phyloP scores from a whole-genome alignment of 1,139 yeast genomes.

The Protomyces inouyei region DNA sequence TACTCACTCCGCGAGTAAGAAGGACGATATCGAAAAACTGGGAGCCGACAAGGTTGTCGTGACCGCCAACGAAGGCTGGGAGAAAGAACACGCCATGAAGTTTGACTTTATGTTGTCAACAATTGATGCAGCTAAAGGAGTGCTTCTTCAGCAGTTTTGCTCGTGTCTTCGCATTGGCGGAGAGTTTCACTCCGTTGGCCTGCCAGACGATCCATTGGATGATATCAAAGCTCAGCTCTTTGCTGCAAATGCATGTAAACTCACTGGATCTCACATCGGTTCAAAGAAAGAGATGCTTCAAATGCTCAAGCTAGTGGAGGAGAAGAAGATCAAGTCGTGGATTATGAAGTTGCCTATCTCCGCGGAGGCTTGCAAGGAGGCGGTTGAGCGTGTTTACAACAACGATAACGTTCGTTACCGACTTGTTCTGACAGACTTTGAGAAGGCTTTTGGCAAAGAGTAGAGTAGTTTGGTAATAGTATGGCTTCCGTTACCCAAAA shows the following conservation, averaged over 20 bases:
- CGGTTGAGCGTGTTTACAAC: slow-evolving; percentile 35
- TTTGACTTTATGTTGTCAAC: slow-evolving; percentile 38
- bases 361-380: slow-evolving; percentile 30
- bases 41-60: slow-evolving; percentile 49
- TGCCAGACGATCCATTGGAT: slow-evolving; percentile 33
- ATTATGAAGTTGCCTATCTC: slow-evolving; percentile 31
- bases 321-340: slow-evolving; percentile 32
- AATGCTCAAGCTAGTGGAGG: slow-evolving; percentile 33
- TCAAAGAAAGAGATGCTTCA: slow-evolving; percentile 30
- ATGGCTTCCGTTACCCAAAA: too few relatives aligned
- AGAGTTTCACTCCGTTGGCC: slow-evolving; percentile 36
- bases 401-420: slow-evolving; percentile 59
- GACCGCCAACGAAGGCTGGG: slow-evolving; percentile 39
- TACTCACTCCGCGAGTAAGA: slow-evolving; percentile 46
- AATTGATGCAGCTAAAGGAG: slow-evolving; percentile 34
- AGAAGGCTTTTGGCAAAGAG: slow-evolving; percentile 38
- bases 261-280: slow-evolving; percentile 33
- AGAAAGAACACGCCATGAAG: slow-evolving; percentile 28
- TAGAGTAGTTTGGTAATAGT: too few relatives aligned
- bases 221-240: slow-evolving; percentile 30
- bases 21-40: slow-evolving; percentile 45
- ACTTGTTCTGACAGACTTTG: slow-evolving; percentile 56
- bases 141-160: slow-evolving; percentile 35
- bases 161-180: slow-evolving; percentile 35
- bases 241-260: slow-evolving; percentile 29